Conservation (phyloP, 2,329 filamentous ascomycete species). For the Boeremia lycopersici region DNA sequence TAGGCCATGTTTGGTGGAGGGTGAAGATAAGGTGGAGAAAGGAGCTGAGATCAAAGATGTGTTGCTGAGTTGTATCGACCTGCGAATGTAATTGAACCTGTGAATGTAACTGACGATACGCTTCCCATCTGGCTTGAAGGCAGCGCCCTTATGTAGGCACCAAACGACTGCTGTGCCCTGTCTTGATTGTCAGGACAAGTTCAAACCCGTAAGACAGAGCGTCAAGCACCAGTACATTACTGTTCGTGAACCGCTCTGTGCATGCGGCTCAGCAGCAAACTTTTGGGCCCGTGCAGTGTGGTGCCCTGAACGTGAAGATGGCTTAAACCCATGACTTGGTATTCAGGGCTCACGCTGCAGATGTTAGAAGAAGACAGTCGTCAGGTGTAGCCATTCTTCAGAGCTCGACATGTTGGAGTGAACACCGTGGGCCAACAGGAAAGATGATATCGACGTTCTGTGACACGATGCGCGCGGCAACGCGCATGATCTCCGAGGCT, state of each 20-base stretch:
- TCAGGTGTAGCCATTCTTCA: not conserved
- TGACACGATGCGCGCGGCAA: not conserved
- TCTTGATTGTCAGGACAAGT: not conserved
- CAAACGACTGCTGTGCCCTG: not conserved
- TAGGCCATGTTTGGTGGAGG: not conserved
- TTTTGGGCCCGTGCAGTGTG: not conserved
- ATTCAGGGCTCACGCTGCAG: not conserved
- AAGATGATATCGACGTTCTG: no score
- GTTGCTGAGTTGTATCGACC: not conserved
- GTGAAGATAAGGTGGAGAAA: not conserved
- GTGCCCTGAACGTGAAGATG: not conserved
- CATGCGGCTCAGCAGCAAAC: conserved; percentile 5
- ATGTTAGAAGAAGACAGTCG: not conserved
- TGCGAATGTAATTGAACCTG: not conserved
- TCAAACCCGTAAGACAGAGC: not conserved
- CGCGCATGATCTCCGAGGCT: not conserved
- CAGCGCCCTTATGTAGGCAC: not conserved
- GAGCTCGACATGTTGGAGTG: not conserved
- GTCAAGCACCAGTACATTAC: not conserved
- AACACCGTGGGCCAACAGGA: not conserved
- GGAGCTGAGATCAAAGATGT: not conserved
- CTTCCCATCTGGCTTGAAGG: not conserved
- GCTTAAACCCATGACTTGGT: not conserved
- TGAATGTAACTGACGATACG: not conserved
- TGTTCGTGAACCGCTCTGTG: not conserved